A percentile compares a stretch with the other conserved stretches of the same genome.
These are phyloP conservation scores for Clavispora santaluciae DNA, from an alignment of 805 yeast species.

Conservation along the genomic window DNA sequence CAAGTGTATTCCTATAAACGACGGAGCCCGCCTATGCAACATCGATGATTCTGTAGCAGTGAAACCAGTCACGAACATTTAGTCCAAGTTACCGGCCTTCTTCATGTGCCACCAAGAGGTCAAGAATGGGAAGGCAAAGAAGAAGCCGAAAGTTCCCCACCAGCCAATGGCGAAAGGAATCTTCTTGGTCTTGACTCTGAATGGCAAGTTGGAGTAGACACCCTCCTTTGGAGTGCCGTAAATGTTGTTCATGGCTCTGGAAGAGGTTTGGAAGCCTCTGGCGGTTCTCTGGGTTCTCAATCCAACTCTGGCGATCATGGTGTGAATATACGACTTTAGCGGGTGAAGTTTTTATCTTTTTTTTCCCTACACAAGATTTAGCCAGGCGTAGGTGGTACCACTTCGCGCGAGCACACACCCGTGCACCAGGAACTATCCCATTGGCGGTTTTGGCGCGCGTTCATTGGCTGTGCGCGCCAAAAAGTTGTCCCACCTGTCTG, in stretches of 20 bases:
- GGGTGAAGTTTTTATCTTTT: not conserved
- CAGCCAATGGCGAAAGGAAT: slow-evolving; percentile 81
- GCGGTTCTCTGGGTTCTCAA: slow-evolving; percentile 14
- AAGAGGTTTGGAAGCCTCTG: slow-evolving; percentile 45
- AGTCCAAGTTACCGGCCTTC: slow-evolving; percentile 64
- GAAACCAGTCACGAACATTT: slow-evolving; percentile 3
- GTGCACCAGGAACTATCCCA: not conserved
- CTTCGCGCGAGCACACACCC: slow-evolving; percentile 1
- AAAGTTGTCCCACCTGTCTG: slow-evolving; percentile 1
- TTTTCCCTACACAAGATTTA: not conserved
- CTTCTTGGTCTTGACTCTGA: slow-evolving; percentile 89
- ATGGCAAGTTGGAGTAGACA: slow-evolving; percentile 88
- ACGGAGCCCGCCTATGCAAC: slow-evolving; percentile 1
- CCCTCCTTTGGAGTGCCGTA: slow-evolving; percentile 49
- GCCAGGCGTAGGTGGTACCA: not conserved
- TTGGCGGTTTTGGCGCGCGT: not conserved
- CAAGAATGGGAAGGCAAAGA: slow-evolving; percentile 59
- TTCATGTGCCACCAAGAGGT: slow-evolving; percentile 76
- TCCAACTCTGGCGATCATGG: slow-evolving; percentile 24
- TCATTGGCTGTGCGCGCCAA: slow-evolving; percentile 1
- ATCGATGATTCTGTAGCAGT: slow-evolving; percentile 1
- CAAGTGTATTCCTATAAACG: slow-evolving; percentile 4
- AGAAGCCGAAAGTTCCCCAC: slow-evolving; percentile 58
- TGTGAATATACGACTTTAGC: not conserved
- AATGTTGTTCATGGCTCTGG: slow-evolving; percentile 30